Percentiles rank a stretch among this genome's conserved stretches.
Evolutionary conservation across 2,329 filamentous ascomycete genomes (phyloP).

Genomic region (Alternaria infectoria): DNA sequence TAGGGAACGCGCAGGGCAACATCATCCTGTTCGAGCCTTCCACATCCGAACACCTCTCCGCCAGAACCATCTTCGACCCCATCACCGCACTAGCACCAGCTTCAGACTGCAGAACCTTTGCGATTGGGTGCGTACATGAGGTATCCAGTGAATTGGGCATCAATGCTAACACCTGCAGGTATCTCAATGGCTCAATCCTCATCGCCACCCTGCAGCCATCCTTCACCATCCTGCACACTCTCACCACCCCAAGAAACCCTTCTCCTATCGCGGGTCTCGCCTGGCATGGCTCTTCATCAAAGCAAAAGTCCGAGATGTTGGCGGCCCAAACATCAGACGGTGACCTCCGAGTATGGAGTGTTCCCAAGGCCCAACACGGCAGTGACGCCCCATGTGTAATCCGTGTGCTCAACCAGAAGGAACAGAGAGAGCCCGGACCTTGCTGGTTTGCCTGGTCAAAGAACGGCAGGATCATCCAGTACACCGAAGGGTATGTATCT

Average conservation of each 20-base stretch:
- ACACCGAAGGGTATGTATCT: constrained; percentile 78
- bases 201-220: constrained; percentile 87
- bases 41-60: constrained; percentile 89
- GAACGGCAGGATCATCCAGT: constrained; percentile 94
- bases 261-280: constrained; percentile 86
- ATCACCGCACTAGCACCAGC: constrained; percentile 92
- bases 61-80: constrained; percentile 90
- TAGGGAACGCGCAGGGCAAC: constrained; percentile 90
- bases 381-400: constrained; percentile 85
- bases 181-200: constrained; percentile 92
- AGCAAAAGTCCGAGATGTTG: constrained; percentile 97
- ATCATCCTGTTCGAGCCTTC: constrained; percentile 93
- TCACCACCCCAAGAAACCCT: constrained; percentile 82
- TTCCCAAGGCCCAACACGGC: constrained; percentile 77
- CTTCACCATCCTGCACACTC: constrained; percentile 92
- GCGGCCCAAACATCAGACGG: constrained; percentile 91
- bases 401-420: constrained; percentile 79
- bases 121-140: constrained; percentile 74
- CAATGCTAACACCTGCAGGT: constrained; percentile 61
- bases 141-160: neutral
- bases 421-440: constrained; percentile 73
- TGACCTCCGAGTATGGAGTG: constrained; percentile 94
- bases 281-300: constrained; percentile 96
- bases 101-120: constrained; percentile 90
- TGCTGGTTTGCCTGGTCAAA: constrained; percentile 99